Evolutionary conservation across 1,284 basidiomycete species (phyloP), one percentile per base, ranked within the genome.

Genomic region (Coriolopsis trogii): DNA sequence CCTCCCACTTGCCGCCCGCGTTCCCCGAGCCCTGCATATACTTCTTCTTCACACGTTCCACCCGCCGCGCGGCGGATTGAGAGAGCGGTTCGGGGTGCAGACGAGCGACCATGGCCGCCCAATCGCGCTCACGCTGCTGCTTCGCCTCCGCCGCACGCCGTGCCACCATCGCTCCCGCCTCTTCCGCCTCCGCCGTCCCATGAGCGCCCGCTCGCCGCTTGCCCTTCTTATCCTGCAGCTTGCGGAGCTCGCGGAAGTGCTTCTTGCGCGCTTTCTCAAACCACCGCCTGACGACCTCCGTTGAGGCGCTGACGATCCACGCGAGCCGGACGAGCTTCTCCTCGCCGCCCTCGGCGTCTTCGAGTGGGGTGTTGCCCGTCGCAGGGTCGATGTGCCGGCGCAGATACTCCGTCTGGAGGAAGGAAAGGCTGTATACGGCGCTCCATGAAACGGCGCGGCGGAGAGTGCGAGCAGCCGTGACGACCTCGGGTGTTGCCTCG

Each of bases 401-500:
- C 55, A 91, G 67, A 64, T 84, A 89, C 55, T 81, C 79, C 39
- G 70, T 78, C 65, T 91, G 88, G 62, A 83, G 78, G 78, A 80
- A 84, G 0, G 86, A 85, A 37, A 91, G 66, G 37, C 73, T 72
- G 59, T 89, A 90, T 4, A 73, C 67, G 6, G 75, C 61, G 28
- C 70, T 76, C 88, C 88, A 91, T 1, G 84, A 81, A 1, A 68
- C 70, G n/a, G 65, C 56, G 16, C 84, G 80, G 38, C 80, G 78
- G 18, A 85, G 69, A 23, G 75, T 74, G 55, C 74, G 74, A 45
- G 70, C 71, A 25, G 75, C 42, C 3, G 29, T n/a, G 53, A 43
- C 23, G 43, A 57, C 36, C 2, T 43, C 47, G 9, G 44, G 37
- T 6, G 55, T 53, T 3, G 58, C 49, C 4, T 54, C 38, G 12